Percentiles rank a stretch among this genome's conserved stretches.
Evolutionary conservation across 257 asterid species (phyloP).

Genomic region (Capsicum pubescens): DNA sequence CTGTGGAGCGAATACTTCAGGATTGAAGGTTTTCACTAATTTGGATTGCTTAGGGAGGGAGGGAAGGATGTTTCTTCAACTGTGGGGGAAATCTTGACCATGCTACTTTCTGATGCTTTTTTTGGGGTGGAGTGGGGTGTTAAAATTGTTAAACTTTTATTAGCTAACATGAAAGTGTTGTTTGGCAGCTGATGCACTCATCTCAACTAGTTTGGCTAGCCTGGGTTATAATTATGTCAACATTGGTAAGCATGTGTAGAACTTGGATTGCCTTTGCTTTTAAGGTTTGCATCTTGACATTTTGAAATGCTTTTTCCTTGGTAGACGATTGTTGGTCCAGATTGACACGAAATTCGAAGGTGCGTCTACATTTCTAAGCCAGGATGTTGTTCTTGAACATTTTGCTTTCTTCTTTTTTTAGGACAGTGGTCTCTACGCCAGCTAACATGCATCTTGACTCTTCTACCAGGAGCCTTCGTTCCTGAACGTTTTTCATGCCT

Average conservation of each 20-base stretch:
- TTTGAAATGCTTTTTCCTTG: constrained; percentile 36
- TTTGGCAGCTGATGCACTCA: constrained; percentile 84
- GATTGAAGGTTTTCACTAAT: constrained; percentile 6
- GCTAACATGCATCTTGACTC: background rate
- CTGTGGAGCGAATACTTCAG: background rate
- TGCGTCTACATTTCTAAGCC: constrained; percentile 29
- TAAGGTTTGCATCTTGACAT: constrained; percentile 18
- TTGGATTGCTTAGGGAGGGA: background rate
- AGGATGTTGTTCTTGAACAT: background rate
- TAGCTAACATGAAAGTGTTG: constrained; percentile 2
- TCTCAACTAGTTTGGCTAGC: constrained; percentile 86
- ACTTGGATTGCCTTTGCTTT: constrained; percentile 20
- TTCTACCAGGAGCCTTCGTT: background rate
- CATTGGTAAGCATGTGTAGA: constrained; percentile 59
- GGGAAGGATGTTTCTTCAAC: constrained; percentile 1
- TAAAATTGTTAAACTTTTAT: background rate
- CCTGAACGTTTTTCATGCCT: constrained; percentile 7
- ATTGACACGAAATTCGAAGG: constrained; percentile 60
- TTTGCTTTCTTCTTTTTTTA: background rate
- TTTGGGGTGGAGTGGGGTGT: background rate
- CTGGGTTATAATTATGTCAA: constrained; percentile 79
- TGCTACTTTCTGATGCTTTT: background rate
- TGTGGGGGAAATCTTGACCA: background rate
- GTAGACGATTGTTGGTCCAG: constrained; percentile 99
- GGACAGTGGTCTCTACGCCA: background rate